Conservation (phyloP, 2,329 filamentous ascomycete species). For the Colletotrichum sp. region DNA sequence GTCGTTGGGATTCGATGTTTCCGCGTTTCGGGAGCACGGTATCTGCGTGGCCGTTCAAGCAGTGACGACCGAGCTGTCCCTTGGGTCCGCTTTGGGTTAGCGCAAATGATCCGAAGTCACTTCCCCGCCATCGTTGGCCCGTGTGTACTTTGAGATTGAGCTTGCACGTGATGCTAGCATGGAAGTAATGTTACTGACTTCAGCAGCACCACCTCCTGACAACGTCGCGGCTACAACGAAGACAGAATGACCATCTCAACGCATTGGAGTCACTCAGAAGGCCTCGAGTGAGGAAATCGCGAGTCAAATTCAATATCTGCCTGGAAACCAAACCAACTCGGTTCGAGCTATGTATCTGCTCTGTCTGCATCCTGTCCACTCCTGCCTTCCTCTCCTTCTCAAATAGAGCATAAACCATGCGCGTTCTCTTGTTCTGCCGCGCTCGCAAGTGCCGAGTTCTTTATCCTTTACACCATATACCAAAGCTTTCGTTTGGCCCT, state of each 20-base stretch:
- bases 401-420: neutral
- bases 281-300: neutral
- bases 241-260: neutral
- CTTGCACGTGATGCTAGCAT: neutral
- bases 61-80: conserved; percentile 14
- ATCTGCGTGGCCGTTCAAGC: neutral
- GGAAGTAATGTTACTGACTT: neutral
- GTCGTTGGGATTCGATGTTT: neutral
- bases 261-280: neutral
- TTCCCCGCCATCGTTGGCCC: neutral
- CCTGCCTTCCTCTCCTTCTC: neutral
- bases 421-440: neutral
- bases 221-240: neutral
- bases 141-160: neutral
- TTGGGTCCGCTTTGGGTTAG: neutral
- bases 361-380: neutral
- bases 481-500: fast-evolving
- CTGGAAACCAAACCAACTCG: neutral
- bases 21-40: conserved; percentile 17
- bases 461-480: fast-evolving
- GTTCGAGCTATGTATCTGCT: neutral
- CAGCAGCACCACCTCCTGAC: neutral
- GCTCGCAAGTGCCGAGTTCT: neutral
- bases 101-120: neutral
- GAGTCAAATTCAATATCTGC: neutral